A percentile compares a stretch with the other conserved stretches of the same genome.
Evolutionary conservation across 139 green algal species (phyloP).

Genomic region (Chlamydomonas applanata): DNA sequence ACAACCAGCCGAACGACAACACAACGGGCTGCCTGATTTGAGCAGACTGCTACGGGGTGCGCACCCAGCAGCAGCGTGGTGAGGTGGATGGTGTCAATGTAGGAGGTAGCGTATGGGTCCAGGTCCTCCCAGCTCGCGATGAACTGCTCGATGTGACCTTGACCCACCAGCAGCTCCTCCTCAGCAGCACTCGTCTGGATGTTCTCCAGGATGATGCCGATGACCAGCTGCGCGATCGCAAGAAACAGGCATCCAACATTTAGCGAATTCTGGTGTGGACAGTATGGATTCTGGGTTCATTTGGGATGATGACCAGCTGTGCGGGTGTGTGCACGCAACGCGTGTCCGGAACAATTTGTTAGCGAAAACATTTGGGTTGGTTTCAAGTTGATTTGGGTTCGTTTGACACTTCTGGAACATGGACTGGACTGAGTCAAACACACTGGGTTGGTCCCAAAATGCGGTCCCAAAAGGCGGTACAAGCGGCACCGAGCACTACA

Average conservation of each 20-base stretch:
- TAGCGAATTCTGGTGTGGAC: slow-evolving; percentile 16
- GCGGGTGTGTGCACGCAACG: no score
- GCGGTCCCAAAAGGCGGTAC: no score
- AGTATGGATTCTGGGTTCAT: neutral
- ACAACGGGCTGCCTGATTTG: neutral
- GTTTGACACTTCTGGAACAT: no score
- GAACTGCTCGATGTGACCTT: slow-evolving; percentile 2
- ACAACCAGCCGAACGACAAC: slow-evolving; percentile 38
- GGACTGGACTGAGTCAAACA: no score
- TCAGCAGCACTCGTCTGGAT: slow-evolving; percentile 22
- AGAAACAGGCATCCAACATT: no score
- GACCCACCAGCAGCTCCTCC: neutral
- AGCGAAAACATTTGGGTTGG: no score
- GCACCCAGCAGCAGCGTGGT: slow-evolving; percentile 3
- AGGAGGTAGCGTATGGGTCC: slow-evolving; percentile 48
- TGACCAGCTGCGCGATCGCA: slow-evolving; percentile 64
- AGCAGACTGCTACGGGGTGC: neutral
- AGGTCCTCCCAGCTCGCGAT: slow-evolving; percentile 52
- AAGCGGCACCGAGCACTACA: no score
- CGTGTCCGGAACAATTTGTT: no score
- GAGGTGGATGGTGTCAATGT: slow-evolving; percentile 47
- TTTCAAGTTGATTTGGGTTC: no score
- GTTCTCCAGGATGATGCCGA: slow-evolving; percentile 69
- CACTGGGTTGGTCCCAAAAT: no score
- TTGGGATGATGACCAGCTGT: no score